Evolutionary conservation across 306 rosid genomes (phyloP).

Genomic region (Cercis canadensis): DNA sequence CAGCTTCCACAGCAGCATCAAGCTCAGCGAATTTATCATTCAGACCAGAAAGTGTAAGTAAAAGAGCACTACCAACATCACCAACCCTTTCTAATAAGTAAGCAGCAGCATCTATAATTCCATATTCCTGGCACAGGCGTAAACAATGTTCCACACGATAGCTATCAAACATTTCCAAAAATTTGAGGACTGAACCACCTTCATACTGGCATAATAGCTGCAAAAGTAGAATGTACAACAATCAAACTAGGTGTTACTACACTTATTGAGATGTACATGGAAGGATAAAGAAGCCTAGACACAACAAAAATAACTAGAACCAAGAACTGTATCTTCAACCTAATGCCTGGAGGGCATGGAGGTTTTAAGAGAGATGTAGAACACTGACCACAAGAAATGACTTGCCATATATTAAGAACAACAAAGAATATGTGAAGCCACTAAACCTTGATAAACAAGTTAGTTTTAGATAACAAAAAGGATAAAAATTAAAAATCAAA

Average conservation of each 20-base stretch:
- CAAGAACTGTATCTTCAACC: conserved; percentile 29
- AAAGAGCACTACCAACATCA: conserved; percentile 92
- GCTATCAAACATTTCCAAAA: conserved; percentile 90
- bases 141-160: conserved; percentile 93
- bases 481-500: conserved; percentile 26
- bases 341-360: conserved; percentile 23
- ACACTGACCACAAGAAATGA: conserved; percentile 24
- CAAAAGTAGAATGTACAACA: conserved; percentile 42
- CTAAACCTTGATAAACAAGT: conserved; percentile 23
- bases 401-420: conserved; percentile 17
- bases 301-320: conserved; percentile 10
- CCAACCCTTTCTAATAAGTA: conserved; percentile 95
- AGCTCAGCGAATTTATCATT: conserved; percentile 76
- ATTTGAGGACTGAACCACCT: conserved; percentile 87
- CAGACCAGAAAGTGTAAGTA: conserved; percentile 82
- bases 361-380: conserved; percentile 8
- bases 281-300: conserved; percentile 23
- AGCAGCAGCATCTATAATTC: conserved; percentile 88
- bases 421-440: conserved; percentile 18
- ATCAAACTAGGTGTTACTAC: conserved; percentile 22
- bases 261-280: conserved; percentile 9
- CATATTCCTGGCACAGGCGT: conserved; percentile 85
- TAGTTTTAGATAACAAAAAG: conserved; percentile 7
- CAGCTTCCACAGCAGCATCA: conserved; percentile 71
- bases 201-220: conserved; percentile 90